Evolutionary conservation across 768 basidiomycete genomes (phyloP), one percentile per base, ranked within the genome.

Genomic region (Lentinus brumalis): DNA sequence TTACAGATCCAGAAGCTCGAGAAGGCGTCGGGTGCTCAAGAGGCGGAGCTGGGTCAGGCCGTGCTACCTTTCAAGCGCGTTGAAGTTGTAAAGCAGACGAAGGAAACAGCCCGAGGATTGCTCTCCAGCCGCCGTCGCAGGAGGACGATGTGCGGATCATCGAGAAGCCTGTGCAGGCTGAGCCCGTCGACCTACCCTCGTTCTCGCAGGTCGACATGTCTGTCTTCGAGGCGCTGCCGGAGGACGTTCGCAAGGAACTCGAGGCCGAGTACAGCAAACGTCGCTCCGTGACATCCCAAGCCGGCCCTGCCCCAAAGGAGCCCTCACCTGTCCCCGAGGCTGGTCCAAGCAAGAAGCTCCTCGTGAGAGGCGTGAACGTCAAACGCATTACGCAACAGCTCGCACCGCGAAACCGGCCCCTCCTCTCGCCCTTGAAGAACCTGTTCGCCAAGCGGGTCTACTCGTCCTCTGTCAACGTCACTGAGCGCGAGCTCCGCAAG

Each of bases 1-100:
- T 88, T 98, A 8, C 94, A 96, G 67, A 84, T 98, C 12, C 87
- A 90, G 68, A 98, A 95, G 71, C 80, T 98, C 5, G 94, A 97
- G 73, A 77, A 80, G 7, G 67, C 71, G 15, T 73, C 75, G 1
- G 76, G 70, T 2, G 57, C 67, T 4, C 69, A 70, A 26, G 67
- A 64, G 14, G 67, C 71, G 10, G 77, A 79, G 15, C 65, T 74
- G 4, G 88, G 86, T 1, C 94, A 94, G 69, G 81, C 76, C 2
- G 77, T 78, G 12, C 73, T 94, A 31, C 77, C 81, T 0, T 96
- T 96, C 72, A 78, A 77, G 55, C 69, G 66, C 39, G 59, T 64
- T 11, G 67, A 55, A 2, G 54, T 45, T 9, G 39, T 63, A 10
- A 59, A 60, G 11, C 64, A 61, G 4, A n/a, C n/a, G n/a, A 12